Percentiles rank a stretch among this genome's conserved stretches.
These are phyloP conservation scores for Leucocoprinus birnbaumii DNA, from an alignment of 768 basidiomycete genomes.

Conservation along the genomic window DNA sequence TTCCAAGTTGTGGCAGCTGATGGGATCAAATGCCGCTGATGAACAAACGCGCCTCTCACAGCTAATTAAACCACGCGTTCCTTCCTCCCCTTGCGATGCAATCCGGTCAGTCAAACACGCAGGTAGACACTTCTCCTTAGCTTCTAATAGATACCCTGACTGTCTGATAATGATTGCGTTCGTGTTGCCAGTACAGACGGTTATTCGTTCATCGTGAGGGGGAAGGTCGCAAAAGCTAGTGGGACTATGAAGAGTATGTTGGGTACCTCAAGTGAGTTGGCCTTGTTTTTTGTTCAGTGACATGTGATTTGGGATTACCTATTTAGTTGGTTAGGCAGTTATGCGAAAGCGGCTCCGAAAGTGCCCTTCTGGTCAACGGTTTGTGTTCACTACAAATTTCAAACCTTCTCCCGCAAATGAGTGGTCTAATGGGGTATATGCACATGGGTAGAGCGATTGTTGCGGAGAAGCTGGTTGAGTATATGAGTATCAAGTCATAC, in stretches of 20 bases:
- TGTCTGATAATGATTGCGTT: conserved; percentile 59
- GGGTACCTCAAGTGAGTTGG: conserved; percentile 64
- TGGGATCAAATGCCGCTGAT: no score
- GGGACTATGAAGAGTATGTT: conserved; percentile 83
- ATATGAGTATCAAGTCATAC: conserved; percentile 80
- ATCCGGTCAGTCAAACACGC: no score
- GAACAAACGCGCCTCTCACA: no score
- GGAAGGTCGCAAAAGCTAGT: conserved; percentile 73
- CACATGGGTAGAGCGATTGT: conserved; percentile 61
- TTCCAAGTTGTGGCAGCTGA: no score
- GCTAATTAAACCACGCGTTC: no score
- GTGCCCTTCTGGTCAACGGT: conserved; percentile 77
- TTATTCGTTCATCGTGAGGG: conserved; percentile 73
- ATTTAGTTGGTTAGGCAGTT: no score
- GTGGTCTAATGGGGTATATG: no score
- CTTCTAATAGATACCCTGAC: not conserved
- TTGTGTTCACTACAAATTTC: conserved; percentile 22
- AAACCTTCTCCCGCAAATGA: not conserved
- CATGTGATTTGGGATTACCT: no score
- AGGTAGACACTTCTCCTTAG: no score
- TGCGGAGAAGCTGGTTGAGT: conserved; percentile 87
- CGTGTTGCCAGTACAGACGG: conserved; percentile 76
- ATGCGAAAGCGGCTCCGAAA: conserved; percentile 70
- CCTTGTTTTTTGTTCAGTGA: no score
- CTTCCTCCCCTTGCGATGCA: no score